Base-by-base conservation (phyloP, 1,139 yeast species). In the Meyerozyma carpophila region DNA sequence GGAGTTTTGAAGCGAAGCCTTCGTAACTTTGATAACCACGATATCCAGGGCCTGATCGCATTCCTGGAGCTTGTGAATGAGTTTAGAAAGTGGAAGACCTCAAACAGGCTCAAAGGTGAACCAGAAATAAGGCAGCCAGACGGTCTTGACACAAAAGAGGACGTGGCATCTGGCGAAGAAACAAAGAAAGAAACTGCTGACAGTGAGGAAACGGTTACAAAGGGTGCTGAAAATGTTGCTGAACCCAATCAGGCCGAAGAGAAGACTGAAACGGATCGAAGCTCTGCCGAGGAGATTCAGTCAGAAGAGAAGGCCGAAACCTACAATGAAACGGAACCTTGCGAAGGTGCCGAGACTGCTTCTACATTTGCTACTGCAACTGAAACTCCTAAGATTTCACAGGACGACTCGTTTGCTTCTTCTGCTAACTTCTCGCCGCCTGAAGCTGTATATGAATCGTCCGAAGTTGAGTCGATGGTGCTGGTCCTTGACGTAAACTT, bases 1-100 rank as follows among this genome's bases (percentile, higher is more conserved):
- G 37, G 37, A 10, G 37, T 34, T 3, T 34, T 34, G 26, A 34
- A 34, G n/a, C 26, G 37, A 24, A 20, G 37, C n/a, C 37, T 34
- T 21, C 37, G 37, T 13, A 34, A 11, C 26, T 34, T 34, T 34
- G 37, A 34, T 25, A 21, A 34, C 16, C 37, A 34, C 10, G 37
- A 34, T 13, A 21, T 21, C 13, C 37, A 18, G 13, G 26, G 25
- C 25, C n/a, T 4, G 13, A 21, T 20, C 26, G 26, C 6, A 5
- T 34, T 11, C 26, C 26, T 3, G 27, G 26, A 9, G 26, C 25
- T 34, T 14, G 26, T 34, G 5, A 8, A 11, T 5, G 37, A 34
- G 26, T 16, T 20, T 13, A 34, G 37, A 8, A 10, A 13, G 5
- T 34, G 25, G 26, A 34, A 20, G 7, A 13, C 4, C 21, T 32